Base-by-base conservation (phyloP, 139 green algal species). In the Coelastrella sp. region DNA sequence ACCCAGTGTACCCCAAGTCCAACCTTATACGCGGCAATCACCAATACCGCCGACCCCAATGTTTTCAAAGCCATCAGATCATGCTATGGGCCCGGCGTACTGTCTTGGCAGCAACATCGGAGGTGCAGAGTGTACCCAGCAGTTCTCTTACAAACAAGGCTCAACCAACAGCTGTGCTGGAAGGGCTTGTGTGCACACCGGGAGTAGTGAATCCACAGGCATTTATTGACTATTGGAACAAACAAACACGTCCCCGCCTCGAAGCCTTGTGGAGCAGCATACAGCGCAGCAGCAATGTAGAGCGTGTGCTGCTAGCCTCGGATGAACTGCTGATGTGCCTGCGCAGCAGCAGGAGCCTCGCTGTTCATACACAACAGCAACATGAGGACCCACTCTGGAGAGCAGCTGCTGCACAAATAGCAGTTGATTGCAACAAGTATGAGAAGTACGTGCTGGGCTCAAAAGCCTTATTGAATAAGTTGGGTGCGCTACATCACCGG, bases 261-360 rank as follows among this genome's bases (percentile, higher is more conserved):
- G 84, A 88, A 11, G 68, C 35, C 7, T n/a, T 88, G 49, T 68
- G 49, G 66, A 25, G 20, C 9, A 57, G 49, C 7, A 58, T 81
- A 4, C 66, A 25, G 35, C 25, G 57, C 20, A 81, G 65, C 68
- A 80, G 84, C 84, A 80, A 81, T 12, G 9, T 66, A 78, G 84
- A 81, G 14, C 61, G 66, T 22, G 27, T 81, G 49, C 49, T 81
- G 66, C 22, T 80, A 3, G 17, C 27, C 10, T 68, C 81, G 6
- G 84, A 88, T 68, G 84, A 75, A 4, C 56, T 88, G 84, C 66
- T 88, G 20, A 80, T 81, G 84, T 68, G 70, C 14, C 68, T 88
- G 66, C 84, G 84, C 7, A 81, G 68, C 84, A 61, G 84, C 20
- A 61, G 49, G 22, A 57, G 35, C 17, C 68, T 88, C 17, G 84